Evolutionary conservation across 441 rosid species (phyloP), one percentile per base, ranked within the genome.

Genomic region (Populus hybrid): DNA sequence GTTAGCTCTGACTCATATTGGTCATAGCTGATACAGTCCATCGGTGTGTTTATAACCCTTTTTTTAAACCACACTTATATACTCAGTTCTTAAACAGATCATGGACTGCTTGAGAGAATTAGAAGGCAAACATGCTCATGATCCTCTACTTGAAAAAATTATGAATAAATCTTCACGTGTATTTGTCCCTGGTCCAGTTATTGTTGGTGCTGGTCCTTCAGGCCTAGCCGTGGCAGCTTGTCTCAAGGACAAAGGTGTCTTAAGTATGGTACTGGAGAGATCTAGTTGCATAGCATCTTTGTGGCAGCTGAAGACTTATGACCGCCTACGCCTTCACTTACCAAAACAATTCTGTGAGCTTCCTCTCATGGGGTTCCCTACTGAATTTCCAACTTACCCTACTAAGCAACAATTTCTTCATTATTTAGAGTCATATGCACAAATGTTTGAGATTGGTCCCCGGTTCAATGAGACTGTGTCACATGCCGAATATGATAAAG

Each of bases 181-280:
- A 21, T 61, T 74, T 80, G 90, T 90, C n/a, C 80, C 79, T 0
- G 94, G 94, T 36, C 92, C 97, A 23, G 78, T 94, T 72, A 88
- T 94, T 63, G 94, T 94, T 19, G 97, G 97, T 7, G 97, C 96
- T 0, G 97, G 98, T 2, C 98, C 98, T 5, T 91, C 98, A 0
- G 98, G 98, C 6, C 81, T 94, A 2, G 97, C 97, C 28, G 79
- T 84, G 8, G 97, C 97, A 1, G 97, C 97, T 19, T 94, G 95
- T 77, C 89, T 94, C 46, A 87, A 87, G 76, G 79, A 88, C 14
- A 87, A 76, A 79, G 88, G 90, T 7, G 76, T 91, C 12, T 83
- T 88, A 0, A 83, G 92, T 80, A 72, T 88, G 79, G 85, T 92
- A 35, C 82, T 94, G 0, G 98, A 94, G 81, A 87, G 91, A 80